phyloP scores from a whole-genome alignment of 306 rosid species.

The Datisca glomerata region DNA sequence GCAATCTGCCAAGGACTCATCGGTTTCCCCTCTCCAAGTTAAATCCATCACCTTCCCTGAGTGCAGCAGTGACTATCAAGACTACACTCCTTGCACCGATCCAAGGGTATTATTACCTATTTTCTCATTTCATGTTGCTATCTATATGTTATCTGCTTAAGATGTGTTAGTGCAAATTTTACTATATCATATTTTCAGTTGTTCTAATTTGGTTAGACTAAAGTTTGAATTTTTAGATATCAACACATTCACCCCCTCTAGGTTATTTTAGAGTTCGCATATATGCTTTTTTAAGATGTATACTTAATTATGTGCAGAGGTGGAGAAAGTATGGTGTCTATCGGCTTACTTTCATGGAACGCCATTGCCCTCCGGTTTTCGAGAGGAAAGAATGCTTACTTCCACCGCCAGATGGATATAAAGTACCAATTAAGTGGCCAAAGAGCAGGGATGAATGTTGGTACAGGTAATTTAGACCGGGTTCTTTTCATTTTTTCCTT shows the following conservation, averaged over 20 bases:
- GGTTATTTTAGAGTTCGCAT: no score
- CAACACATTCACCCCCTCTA: no score
- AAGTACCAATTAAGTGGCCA: constrained; percentile 93
- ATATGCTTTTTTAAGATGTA: constrained; percentile 12
- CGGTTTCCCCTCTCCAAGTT: constrained; percentile 40
- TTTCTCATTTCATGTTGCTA: constrained; percentile 13
- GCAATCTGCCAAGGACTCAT: constrained; percentile 29
- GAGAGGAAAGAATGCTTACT: constrained; percentile 88
- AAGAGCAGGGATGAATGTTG: constrained; percentile 88
- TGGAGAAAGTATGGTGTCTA: constrained; percentile 78
- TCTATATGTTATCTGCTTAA: no score
- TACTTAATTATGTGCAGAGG: constrained; percentile 47
- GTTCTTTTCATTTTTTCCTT: neutral
- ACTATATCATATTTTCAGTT: no score
- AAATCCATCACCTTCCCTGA: constrained; percentile 40
- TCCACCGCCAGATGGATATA: constrained; percentile 93
- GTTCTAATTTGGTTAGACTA: no score
- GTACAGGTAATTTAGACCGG: constrained; percentile 65
- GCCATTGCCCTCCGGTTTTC: constrained; percentile 79
- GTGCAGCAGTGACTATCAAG: constrained; percentile 65
- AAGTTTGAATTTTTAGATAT: no score
- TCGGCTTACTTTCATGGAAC: constrained; percentile 84
- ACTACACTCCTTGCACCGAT: constrained; percentile 97
- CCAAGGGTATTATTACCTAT: constrained; percentile 49
- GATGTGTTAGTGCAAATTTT: no score